Conservation (phyloP, 805 yeast species). For the Spencermartinsiella europaea region DNA sequence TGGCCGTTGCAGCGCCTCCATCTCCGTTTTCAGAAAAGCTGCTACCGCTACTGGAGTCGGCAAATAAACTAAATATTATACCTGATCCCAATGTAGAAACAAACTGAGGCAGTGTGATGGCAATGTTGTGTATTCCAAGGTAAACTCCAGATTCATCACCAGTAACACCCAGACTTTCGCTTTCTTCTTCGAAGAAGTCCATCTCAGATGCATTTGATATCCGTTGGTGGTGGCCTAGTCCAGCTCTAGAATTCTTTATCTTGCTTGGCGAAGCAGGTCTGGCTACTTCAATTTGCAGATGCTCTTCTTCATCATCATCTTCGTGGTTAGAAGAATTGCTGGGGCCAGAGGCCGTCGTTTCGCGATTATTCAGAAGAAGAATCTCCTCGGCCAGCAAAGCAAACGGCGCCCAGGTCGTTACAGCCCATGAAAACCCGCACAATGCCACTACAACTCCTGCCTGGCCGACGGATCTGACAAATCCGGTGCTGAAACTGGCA, state of each 20-base stretch:
- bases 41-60: constrained; percentile 8
- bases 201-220: constrained; percentile 11
- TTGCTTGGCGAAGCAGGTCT: not conserved
- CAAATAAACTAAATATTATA: constrained; percentile 30
- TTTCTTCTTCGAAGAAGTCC: constrained; percentile 10
- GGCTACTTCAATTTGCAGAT: not conserved
- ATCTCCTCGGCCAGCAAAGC: constrained; percentile 50
- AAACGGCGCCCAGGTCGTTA: constrained; percentile 65
- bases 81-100: constrained; percentile 36
- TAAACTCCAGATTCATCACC: constrained; percentile 33
- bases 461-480: constrained; percentile 36
- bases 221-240: not conserved
- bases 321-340: constrained; percentile 26
- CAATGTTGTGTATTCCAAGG: constrained; percentile 37
- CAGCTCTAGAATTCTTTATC: not conserved
- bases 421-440: constrained; percentile 62
- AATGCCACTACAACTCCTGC: constrained; percentile 49
- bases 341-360: not conserved
- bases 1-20: constrained; percentile 35
- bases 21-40: constrained; percentile 22
- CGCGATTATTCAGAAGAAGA: constrained; percentile 20
- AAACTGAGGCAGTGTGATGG: constrained; percentile 37
- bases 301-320: constrained; percentile 1
- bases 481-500: constrained; percentile 45
- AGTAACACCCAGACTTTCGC: constrained; percentile 6